Evolutionary conservation across 129 eudicot genomes (phyloP), one percentile per base, ranked within the genome.

Genomic region (Pulicaria dysenterica): DNA sequence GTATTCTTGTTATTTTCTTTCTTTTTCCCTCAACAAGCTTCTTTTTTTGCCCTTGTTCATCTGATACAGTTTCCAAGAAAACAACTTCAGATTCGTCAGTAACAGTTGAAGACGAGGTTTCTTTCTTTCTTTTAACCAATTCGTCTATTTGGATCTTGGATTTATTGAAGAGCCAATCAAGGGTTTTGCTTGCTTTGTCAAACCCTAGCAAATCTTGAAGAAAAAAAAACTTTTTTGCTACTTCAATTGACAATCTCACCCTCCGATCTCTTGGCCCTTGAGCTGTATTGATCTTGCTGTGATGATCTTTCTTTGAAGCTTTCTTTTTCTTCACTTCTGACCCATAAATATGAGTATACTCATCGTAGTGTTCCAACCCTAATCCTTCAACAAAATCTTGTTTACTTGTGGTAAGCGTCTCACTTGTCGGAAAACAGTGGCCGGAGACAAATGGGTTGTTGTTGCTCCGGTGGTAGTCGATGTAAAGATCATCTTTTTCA

Each of bases 131-230:
- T 76, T 67, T 72, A 7, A 73, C 63, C 5, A 88, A 71, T 46
- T 88, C 96, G 13, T 84, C 78, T 36, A 91, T 91, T 57, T 85
- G 83, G 12, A 74, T 17, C 73, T 70, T 70, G 31, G 97, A 86
- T 53, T 89, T 84, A 40, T 70, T 79, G 4, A 91, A 65, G 1
- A 85, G 80, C 89, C 89, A 85, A 56, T 81, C 84, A 4, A 85
- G 75, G 17, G 89, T 85, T 54, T 75, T 78, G 82, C 89, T 85
- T 50, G 82, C 86, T 67, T 85, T 85, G 47, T 85, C 89, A 70
- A 68, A 75, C 67, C 84, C 86, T 61, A 85, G 50, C 70, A 82
- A 49, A 42, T 85, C 86, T 78, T 85, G 86, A 40, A 85, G 86
- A 65, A 24, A 69, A 65, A 85, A 85, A 73, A 85, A 85, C 64